Percentiles rank a stretch among this genome's conserved stretches.
Conservation (phyloP, 2,329 filamentous ascomycete species). For the Sarocladium brachiariae region DNA sequence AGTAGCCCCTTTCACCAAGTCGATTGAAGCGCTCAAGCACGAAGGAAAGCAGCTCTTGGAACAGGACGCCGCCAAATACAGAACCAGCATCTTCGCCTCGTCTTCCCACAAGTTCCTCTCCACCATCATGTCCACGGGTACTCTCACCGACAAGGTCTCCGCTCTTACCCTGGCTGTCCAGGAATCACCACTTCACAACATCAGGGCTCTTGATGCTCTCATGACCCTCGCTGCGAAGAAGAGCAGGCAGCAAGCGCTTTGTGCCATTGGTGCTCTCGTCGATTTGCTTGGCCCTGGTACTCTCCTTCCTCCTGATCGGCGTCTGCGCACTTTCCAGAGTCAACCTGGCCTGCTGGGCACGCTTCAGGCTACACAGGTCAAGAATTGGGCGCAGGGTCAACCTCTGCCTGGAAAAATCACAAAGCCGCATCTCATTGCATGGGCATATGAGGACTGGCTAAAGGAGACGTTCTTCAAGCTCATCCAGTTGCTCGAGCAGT, state of each 20-base stretch:
- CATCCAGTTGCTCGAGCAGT: conserved; percentile 81
- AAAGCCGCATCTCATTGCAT: conserved; percentile 72
- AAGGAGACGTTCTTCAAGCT: conserved; percentile 92
- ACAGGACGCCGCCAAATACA: conserved; percentile 70
- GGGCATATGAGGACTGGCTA: conserved; percentile 92
- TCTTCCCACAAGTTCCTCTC: conserved; percentile 95
- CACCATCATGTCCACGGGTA: conserved; percentile 94
- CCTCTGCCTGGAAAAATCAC: conserved; percentile 67
- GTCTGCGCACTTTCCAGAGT: conserved; percentile 69
- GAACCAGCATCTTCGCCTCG: conserved; percentile 65
- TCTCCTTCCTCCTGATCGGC: conserved; percentile 74
- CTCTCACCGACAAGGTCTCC: conserved; percentile 92
- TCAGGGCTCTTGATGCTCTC: conserved; percentile 79
- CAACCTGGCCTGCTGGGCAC: conserved; percentile 71
- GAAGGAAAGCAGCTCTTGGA: conserved; percentile 72
- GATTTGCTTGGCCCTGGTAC: conserved; percentile 89
- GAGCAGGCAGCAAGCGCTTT: conserved; percentile 85
- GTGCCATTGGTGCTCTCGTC: conserved; percentile 86
- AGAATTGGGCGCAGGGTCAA: conserved; percentile 61
- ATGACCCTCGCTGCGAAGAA: conserved; percentile 82
- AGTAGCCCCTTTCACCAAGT: conserved; percentile 32
- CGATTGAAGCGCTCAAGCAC: conserved; percentile 49
- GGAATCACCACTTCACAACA: conserved; percentile 91
- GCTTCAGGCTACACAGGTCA: conserved; percentile 53
- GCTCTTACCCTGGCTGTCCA: conserved; percentile 90